Evolutionary conservation across 805 yeast species (phyloP), one percentile per base, ranked within the genome.

Genomic region (Myxozyma lipomycoides): DNA sequence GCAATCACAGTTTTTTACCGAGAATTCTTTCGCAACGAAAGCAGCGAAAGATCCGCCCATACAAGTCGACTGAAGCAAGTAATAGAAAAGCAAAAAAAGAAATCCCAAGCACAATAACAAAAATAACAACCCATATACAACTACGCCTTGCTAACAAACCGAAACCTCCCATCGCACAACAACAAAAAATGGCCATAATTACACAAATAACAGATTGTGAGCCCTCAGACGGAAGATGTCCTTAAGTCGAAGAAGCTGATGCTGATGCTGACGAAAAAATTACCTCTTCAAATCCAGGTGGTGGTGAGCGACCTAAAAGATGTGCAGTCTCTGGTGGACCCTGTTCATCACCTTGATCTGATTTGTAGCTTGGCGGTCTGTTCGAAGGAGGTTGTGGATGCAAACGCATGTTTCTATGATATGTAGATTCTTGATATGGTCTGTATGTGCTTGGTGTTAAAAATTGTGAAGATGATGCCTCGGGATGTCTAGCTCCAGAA

Each of bases 291-390:
- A 54, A 54, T 12, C 49, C 52, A 24, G 58, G 58, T 10, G 58
- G 58, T 24, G 58, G 58, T 12, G 58, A 54, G 37, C 52, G 49
- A 12, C 58, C 58, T 15, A 54, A 35, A 40, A 54, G 41, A 21
- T 46, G 52, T 19, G 55, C 58, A 3, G 51, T 37, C 45, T 54
- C 58, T 4, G 53, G 38, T n/a, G 40, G 44, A 6, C 45, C 43
- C 5, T 41, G 43, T 39, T 40, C 52, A 24, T 30, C 44, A 12
- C 54, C 56, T 22, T 39, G 42, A 18, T 54, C 58, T 5, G 56
- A 51, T 3, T 43, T 47, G 36, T 54, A 54, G 21, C 57, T 52
- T 10, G 58, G 58, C 10, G 58, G 58, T 26, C 53, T 26, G 40
- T 54, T 54, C 4, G 52, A 43, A n/a, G 58, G 58, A 5, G 40